A percentile compares a stretch with the other conserved stretches of the same genome.
phyloP scores from a whole-genome alignment of 2,329 filamentous ascomycete species.

The Ophiosphaerella korrae region DNA sequence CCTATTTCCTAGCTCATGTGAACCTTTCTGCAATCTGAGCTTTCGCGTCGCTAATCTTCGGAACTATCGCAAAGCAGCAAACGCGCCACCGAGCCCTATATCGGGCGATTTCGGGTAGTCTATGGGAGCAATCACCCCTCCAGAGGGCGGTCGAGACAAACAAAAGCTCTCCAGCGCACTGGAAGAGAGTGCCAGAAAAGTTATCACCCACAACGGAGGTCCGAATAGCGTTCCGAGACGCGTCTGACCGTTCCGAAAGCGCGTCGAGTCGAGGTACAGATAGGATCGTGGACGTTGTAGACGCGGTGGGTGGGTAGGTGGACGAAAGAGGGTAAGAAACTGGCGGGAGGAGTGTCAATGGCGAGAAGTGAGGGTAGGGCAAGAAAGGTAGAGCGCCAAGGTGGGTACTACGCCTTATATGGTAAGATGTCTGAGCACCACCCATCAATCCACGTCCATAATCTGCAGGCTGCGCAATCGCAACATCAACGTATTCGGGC shows the following conservation, averaged over 20 bases:
- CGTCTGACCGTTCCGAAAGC: constrained; percentile 50
- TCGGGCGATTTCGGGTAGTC: background rate
- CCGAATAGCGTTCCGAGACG: constrained; percentile 44
- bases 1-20: constrained; percentile 34
- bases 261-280: constrained; percentile 43
- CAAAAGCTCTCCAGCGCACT: constrained; percentile 24
- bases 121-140: constrained; percentile 14
- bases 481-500: constrained; percentile 65
- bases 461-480: constrained; percentile 36
- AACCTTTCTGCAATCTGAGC: constrained; percentile 23
- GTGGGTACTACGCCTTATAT: constrained; percentile 25
- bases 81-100: constrained; percentile 14
- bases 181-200: constrained; percentile 32
- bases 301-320: constrained; percentile 34
- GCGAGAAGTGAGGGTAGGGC: constrained; percentile 34
- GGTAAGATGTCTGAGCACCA: constrained; percentile 35
- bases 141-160: constrained; percentile 8
- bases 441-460: constrained; percentile 30
- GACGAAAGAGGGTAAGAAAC: constrained; percentile 36
- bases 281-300: constrained; percentile 35
- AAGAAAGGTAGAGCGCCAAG: constrained; percentile 32
- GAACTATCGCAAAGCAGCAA: constrained; percentile 28
- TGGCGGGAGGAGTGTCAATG: constrained; percentile 45
- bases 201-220: constrained; percentile 35
- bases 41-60: constrained; percentile 36